Base-by-base conservation (phyloP, 768 basidiomycete genomes). In the Kwoniella botswanensis region DNA sequence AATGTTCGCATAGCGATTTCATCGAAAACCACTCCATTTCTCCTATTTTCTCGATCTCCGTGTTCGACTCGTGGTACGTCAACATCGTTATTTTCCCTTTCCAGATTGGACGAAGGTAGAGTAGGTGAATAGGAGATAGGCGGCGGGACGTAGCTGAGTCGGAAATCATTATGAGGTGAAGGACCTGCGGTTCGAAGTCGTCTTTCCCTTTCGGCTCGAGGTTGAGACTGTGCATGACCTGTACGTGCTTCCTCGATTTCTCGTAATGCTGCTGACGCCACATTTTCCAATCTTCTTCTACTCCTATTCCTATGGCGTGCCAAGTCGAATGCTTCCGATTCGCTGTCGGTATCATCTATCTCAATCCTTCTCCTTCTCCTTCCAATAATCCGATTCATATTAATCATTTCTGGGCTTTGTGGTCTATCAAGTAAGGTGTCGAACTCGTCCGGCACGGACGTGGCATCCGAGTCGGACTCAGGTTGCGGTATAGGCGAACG, bases 21-120 rank as follows among this genome's bases (percentile, higher is more conserved):
- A 21, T 74, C 73, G n/a, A 75, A 57, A 2, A 75, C 74, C 5
- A 75, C 42, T 3, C 74, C 74, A 64, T 75, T 70, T 59, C 74
- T 18, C 53, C 74, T 71, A n/a, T 57, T 67, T 56, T 75, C 74
- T 61, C 74, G 43, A 44, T 52, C 54, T 43, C 41, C 10, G 4
- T 0, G 29, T 6, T 13, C 43, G 18, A 18, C 24, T 10, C 63
- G 46, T 15, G n/a, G 12, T 0, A 1, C 24, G n/a, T 55, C 54
- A 15, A 9, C 9, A 1, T 35, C 57, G 26, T 13, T 35, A 4
- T 21, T 18, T 12, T 12, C 22, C 12, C 29, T 7, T 58, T 26
- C 24, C 56, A 58, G 3, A 24, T 58, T 35, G 2, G 56, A 58
- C n/a, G 56, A 58, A 24, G 29, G 22, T 21, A 35, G 57, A 58